Percentiles rank a stretch among this genome's conserved stretches.
Conservation (phyloP, 345 rosid genomes). For the Excoecaria agallocha region DNA sequence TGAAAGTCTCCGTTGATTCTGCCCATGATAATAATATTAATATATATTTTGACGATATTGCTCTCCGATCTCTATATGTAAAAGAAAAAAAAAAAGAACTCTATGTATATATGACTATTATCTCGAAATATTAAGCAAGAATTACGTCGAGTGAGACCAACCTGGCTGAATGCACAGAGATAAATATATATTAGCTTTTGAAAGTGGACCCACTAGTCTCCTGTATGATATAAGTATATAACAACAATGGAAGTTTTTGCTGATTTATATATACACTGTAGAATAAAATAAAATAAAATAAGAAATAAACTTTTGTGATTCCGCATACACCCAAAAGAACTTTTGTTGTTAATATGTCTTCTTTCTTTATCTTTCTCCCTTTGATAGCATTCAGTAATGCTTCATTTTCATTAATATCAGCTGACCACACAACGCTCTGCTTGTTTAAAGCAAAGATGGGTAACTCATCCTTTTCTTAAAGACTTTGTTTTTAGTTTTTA, state of each 20-base stretch:
- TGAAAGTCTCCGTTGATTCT: conserved; percentile 74
- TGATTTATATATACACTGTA: neutral
- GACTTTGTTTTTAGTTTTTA: too few species aligned
- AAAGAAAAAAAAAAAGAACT: too few species aligned
- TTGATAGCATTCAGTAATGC: neutral
- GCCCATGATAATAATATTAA: conserved; percentile 22
- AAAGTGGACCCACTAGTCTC: conserved; percentile 20
- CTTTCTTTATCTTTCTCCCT: neutral
- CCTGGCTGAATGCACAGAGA: neutral
- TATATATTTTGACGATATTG: conserved; percentile 29
- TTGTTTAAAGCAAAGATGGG: neutral
- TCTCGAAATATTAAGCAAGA: conserved; percentile 1
- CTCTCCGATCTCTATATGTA: neutral
- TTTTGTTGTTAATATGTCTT: conserved; percentile 7
- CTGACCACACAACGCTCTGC: neutral
- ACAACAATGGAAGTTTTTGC: conserved; percentile 10
- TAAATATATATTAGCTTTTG: conserved; percentile 18
- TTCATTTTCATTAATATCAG: conserved; percentile 4
- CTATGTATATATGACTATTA: too few species aligned
- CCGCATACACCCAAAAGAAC: conserved; percentile 16
- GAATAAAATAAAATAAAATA: neutral
- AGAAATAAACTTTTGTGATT: conserved; percentile 23
- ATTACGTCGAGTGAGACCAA: neutral
- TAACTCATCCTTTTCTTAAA: neutral
- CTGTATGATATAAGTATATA: neutral